Evolutionary conservation across 805 yeast genomes (phyloP), one percentile per base, ranked within the genome.

Genomic region (Teunomyces cretensis): DNA sequence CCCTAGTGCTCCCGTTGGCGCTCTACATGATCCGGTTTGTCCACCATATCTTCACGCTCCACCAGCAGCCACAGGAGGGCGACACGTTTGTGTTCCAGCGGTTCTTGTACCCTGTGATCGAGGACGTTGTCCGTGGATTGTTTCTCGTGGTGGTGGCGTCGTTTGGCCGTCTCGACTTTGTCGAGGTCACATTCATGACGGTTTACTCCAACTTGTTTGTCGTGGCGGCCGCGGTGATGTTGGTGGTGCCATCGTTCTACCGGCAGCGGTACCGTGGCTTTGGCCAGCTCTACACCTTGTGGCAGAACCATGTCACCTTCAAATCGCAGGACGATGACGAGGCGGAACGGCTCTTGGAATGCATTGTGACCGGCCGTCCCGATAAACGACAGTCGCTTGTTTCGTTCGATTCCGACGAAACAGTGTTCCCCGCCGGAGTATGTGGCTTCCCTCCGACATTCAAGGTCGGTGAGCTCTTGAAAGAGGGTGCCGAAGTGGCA

Each of bases 341-440:
- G 15, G 41, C 49, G 11, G 38, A 43, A 15, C 30, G 33, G 4
- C 28, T 55, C 24, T 43, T 50, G 14, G 33, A 42, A 33, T 44
- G 40, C 35, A 42, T 53, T 3, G 19, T 48, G 3, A 38, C 42
- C 13, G 49, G 41, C 1, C 39, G 42, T 3, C 39, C 45, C 12
- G 37, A 44, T 5, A 42, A 43, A 11, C 35, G 54, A 28, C 44
- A 41, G 15, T 57, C 58, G 8, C 32, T 55, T 15, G 41, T 39
- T 13, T 50, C 58, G 13, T 44, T 33, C 17, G 46, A 47, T 27
- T 55, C 61, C 1, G 55, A 48, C 9, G 54, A 51, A 12, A 58
- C 64, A 9, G 31, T 44, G 9, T 8, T 26, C 8, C 22, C 22
- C 6, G 22, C 22, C 22, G 28, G 28, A 4, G 28, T 26, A 3